Evolutionary conservation across 23 red algal genomes (phyloP).

Genomic region (Rhodosorus marinus): DNA sequence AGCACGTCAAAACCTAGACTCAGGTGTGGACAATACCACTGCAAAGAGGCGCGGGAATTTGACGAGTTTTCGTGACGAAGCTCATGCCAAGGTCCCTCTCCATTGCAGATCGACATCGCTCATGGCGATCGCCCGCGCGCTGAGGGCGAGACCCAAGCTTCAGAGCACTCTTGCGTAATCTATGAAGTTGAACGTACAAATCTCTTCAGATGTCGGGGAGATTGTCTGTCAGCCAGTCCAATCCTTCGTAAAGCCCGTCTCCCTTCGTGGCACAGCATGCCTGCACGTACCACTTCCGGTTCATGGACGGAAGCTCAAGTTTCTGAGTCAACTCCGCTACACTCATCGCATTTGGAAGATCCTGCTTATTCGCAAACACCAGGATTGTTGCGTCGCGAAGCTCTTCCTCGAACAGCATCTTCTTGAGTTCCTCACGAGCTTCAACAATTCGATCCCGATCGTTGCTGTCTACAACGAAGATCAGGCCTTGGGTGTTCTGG

Average conservation of each 20-base stretch:
- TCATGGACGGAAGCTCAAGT: slow-evolving; percentile 14
- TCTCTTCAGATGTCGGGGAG: too few relatives aligned
- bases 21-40: too few relatives aligned
- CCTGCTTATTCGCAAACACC: slow-evolving; percentile 92
- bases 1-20: too few relatives aligned
- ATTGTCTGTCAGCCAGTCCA: background rate
- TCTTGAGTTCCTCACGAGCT: slow-evolving; percentile 42
- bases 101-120: too few relatives aligned
- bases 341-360: slow-evolving; percentile 27
- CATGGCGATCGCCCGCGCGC: too few relatives aligned
- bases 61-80: too few relatives aligned
- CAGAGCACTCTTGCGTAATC: too few relatives aligned
- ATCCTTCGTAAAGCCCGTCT: background rate
- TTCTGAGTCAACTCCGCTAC: slow-evolving; percentile 49
- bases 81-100: too few relatives aligned
- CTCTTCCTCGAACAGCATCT: slow-evolving; percentile 43
- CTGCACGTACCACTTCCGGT: background rate
- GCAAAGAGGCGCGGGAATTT: too few relatives aligned
- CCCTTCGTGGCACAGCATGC: background rate
- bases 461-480: slow-evolving; percentile 71
- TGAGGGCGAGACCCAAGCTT: too few relatives aligned
- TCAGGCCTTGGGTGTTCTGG: slow-evolving; percentile 61
- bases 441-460: slow-evolving; percentile 53
- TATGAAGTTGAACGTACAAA: too few relatives aligned
- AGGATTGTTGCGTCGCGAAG: slow-evolving; percentile 46